phyloP scores from a whole-genome alignment of 768 basidiomycete species.

The Epithele typhae region DNA sequence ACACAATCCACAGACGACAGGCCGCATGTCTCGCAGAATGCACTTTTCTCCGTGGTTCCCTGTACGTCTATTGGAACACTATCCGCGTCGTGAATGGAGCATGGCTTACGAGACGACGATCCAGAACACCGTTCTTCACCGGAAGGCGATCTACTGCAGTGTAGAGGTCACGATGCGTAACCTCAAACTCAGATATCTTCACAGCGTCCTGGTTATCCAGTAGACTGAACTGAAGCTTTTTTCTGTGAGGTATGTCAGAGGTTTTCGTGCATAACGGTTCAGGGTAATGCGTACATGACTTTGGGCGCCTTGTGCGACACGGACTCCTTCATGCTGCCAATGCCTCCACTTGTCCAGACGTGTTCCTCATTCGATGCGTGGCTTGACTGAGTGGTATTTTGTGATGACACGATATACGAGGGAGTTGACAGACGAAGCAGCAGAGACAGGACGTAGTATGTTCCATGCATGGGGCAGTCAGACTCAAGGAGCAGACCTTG shows the following conservation, averaged over 20 bases:
- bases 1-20: slow-evolving; percentile 91
- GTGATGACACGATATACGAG: no score
- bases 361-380: no score
- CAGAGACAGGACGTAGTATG: no score
- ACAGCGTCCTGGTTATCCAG: slow-evolving; percentile 95
- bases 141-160: slow-evolving; percentile 78
- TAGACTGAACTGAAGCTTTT: slow-evolving; percentile 93
- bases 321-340: slow-evolving; percentile 65
- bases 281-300: slow-evolving; percentile 68
- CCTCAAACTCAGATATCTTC: slow-evolving; percentile 93
- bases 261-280: not conserved
- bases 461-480: no score
- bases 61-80: slow-evolving; percentile 25
- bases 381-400: no score
- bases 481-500: no score
- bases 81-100: not conserved
- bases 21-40: slow-evolving; percentile 94
- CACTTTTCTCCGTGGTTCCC: slow-evolving; percentile 93
- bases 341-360: not conserved
- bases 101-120: slow-evolving; percentile 69
- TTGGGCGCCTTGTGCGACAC: slow-evolving; percentile 78
- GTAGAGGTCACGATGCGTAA: slow-evolving; percentile 90
- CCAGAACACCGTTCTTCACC: slow-evolving; percentile 88
- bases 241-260: slow-evolving; percentile 42
- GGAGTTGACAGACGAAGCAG: no score